phyloP scores from a whole-genome alignment of 768 basidiomycete species.

The Panaeolus cyanescens region DNA sequence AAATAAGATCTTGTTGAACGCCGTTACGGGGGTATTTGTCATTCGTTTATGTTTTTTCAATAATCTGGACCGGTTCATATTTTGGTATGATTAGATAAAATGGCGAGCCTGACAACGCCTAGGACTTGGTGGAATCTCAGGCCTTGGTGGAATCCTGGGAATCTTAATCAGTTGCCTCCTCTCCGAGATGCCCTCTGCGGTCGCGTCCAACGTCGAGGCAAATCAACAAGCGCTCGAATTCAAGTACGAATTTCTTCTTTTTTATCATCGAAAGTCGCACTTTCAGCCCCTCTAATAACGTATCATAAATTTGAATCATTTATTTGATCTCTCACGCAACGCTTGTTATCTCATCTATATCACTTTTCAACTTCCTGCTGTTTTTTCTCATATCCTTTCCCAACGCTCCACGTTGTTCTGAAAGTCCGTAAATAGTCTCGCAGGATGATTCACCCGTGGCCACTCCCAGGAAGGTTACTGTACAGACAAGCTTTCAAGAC shows the following conservation, averaged over 20 bases:
- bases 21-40: conserved; percentile 2
- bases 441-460: not conserved
- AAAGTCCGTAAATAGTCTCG: not conserved
- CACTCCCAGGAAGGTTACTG: not conserved
- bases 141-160: not conserved
- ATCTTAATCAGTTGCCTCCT: no score
- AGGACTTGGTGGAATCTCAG: not conserved
- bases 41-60: not conserved
- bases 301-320: not conserved
- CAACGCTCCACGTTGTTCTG: not conserved
- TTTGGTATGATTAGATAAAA: conserved; percentile 1
- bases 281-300: no score
- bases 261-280: no score
- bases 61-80: not conserved
- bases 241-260: no score
- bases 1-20: not conserved
- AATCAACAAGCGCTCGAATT: no score
- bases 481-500: not conserved
- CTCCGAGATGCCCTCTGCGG: no score
- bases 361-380: not conserved
- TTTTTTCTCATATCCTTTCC: not conserved
- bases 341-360: not conserved
- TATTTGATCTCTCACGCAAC: not conserved
- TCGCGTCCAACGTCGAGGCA: no score
- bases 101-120: not conserved